Conservation (phyloP, 2,329 filamentous ascomycete species). For the Pyrenophora teres region DNA sequence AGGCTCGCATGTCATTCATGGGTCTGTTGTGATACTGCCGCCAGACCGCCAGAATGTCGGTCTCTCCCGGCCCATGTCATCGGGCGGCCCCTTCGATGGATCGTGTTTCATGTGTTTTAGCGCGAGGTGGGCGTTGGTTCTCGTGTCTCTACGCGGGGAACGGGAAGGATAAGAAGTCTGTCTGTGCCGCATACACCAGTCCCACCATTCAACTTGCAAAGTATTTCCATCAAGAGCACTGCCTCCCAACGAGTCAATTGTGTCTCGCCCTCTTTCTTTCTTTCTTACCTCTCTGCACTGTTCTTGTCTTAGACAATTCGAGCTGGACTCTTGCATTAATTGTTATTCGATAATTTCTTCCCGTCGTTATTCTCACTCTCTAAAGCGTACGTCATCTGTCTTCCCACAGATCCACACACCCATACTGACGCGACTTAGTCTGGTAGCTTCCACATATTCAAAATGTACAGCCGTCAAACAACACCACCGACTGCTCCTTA, state of each 20-base stretch:
- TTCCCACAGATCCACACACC: not conserved
- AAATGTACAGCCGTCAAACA: slow-evolving; percentile 52
- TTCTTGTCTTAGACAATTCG: slow-evolving; percentile 48
- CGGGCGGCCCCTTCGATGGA: slow-evolving; percentile 38
- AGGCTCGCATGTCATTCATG: slow-evolving; percentile 33
- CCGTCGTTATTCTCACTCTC: slow-evolving; percentile 20
- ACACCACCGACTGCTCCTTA: slow-evolving; percentile 51
- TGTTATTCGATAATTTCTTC: slow-evolving; percentile 47
- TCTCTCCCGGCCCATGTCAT: slow-evolving; percentile 28
- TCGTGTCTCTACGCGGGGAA: slow-evolving; percentile 34
- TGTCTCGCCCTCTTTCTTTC: slow-evolving; percentile 41
- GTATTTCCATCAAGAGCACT: slow-evolving; percentile 34
- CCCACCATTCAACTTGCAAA: slow-evolving; percentile 28
- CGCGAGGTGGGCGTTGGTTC: slow-evolving; percentile 44
- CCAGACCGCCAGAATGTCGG: slow-evolving; percentile 20
- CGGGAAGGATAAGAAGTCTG: slow-evolving; percentile 44
- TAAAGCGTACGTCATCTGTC: slow-evolving; percentile 39
- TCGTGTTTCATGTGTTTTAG: slow-evolving; percentile 49
- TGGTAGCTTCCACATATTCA: slow-evolving; percentile 42
- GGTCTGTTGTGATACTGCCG: slow-evolving; percentile 38
- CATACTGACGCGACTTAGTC: slow-evolving; percentile 33
- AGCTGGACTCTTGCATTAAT: slow-evolving; percentile 53
- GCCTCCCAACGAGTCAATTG: slow-evolving; percentile 45
- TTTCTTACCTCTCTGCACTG: slow-evolving; percentile 33
- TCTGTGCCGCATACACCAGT: slow-evolving; percentile 44